Percentiles rank a stretch among this genome's conserved stretches.
phyloP scores from a whole-genome alignment of 1,284 basidiomycete species.

The Flammula alnicola region DNA sequence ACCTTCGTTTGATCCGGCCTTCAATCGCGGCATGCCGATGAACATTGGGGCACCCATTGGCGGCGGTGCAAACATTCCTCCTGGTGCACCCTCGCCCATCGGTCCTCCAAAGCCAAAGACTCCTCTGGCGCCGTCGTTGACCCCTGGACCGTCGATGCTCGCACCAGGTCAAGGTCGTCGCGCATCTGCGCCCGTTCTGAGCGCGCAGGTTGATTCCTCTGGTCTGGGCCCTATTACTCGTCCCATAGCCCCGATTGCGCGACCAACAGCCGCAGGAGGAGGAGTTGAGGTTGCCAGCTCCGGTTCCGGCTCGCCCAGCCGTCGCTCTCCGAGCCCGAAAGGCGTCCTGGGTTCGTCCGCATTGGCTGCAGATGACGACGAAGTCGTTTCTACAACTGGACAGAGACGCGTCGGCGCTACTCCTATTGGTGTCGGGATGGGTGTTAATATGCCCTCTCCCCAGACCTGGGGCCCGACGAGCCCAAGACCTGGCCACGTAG shows the following conservation, averaged over 20 bases:
- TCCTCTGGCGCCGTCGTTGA: slow-evolving; percentile 30
- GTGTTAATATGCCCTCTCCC: slow-evolving; percentile 40
- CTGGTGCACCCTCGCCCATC: slow-evolving; percentile 59
- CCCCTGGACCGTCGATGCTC: slow-evolving; percentile 36
- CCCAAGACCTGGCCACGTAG: slow-evolving; percentile 38
- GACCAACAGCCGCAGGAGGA: slow-evolving; percentile 42
- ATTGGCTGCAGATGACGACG: slow-evolving; percentile 76
- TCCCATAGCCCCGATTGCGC: slow-evolving; percentile 50
- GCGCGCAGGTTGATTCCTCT: slow-evolving; percentile 12
- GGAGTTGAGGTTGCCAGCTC: slow-evolving; percentile 50
- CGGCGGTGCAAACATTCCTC: slow-evolving; percentile 18
- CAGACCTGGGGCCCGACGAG: slow-evolving; percentile 51
- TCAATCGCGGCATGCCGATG: slow-evolving; percentile 40
- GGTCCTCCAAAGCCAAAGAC: slow-evolving; percentile 54
- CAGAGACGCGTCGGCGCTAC: slow-evolving; percentile 48
- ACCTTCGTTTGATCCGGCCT: slow-evolving; percentile 53
- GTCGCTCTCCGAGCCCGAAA: slow-evolving; percentile 74
- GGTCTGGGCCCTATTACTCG: slow-evolving; percentile 65
- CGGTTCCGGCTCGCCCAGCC: slow-evolving; percentile 63
- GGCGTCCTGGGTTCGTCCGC: slow-evolving; percentile 73
- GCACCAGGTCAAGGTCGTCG: slow-evolving; percentile 40
- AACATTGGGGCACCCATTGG: slow-evolving; percentile 29
- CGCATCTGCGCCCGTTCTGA: slow-evolving; percentile 28
- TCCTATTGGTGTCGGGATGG: slow-evolving; percentile 38
- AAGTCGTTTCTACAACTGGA: slow-evolving; percentile 59